Evolutionary conservation across 2,329 filamentous ascomycete species (phyloP).

Genomic region (Thielaviopsis populi): DNA sequence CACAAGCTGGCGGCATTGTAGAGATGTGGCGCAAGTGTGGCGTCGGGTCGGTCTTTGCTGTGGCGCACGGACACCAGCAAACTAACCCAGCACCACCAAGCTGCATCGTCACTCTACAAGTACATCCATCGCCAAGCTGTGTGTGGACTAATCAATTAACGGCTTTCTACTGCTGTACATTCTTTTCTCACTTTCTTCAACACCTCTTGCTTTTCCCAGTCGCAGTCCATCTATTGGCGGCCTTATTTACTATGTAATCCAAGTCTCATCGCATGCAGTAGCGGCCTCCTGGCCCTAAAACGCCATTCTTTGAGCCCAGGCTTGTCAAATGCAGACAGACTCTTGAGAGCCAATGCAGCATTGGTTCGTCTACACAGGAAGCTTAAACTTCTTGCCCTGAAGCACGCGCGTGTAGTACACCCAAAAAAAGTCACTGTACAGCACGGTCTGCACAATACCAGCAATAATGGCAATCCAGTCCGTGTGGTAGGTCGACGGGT

Average conservation of each 20-base stretch:
- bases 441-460: conserved; percentile 78
- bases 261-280: neutral
- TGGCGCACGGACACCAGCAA: conserved; percentile 6
- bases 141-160: neutral
- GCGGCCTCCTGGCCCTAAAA: neutral
- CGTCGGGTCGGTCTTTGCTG: neutral
- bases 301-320: neutral
- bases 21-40: conserved; percentile 7
- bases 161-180: no score
- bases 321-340: neutral
- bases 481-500: conserved; percentile 42
- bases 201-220: neutral
- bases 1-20: neutral
- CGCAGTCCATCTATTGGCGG: neutral
- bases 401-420: conserved; percentile 96
- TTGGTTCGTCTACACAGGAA: conserved; percentile 54
- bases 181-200: neutral
- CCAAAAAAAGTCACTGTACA: conserved; percentile 99
- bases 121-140: neutral
- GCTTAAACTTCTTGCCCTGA: conserved; percentile 77
- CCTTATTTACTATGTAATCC: neutral
- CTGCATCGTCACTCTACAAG: no score
- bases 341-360: neutral
- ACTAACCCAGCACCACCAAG: no score
- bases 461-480: conserved; percentile 82